phyloP scores from a whole-genome alignment of 306 rosid species.

The Cyclanthera cordifolia region DNA sequence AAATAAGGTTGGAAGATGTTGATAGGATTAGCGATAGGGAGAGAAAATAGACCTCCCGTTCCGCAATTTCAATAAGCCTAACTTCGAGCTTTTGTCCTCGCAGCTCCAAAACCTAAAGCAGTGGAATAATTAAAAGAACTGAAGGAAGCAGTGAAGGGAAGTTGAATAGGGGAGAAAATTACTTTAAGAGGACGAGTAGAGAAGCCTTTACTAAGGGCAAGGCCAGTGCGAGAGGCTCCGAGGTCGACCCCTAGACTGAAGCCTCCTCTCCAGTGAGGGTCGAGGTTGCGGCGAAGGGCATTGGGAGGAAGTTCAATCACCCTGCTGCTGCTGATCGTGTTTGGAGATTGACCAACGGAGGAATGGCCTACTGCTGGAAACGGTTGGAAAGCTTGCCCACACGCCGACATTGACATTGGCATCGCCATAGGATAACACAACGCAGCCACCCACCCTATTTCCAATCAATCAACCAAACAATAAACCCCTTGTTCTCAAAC shows the following conservation, averaged over 20 bases:
- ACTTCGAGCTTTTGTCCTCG: constrained; percentile 79
- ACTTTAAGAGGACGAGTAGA: constrained; percentile 63
- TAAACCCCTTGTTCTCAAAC: no score
- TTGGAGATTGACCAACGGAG: background rate
- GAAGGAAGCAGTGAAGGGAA: no score
- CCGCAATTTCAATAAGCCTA: constrained; percentile 56
- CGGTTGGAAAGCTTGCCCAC: background rate
- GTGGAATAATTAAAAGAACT: no score
- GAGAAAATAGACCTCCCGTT: constrained; percentile 32
- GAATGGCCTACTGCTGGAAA: background rate
- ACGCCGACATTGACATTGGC: background rate
- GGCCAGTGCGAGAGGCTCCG: constrained; percentile 74
- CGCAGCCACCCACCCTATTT: no score
- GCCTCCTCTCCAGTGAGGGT: constrained; percentile 71
- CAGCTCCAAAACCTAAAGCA: constrained; percentile 58
- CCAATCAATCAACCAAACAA: no score
- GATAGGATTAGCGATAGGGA: background rate
- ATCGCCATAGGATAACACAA: no score
- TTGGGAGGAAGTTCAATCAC: constrained; percentile 56
- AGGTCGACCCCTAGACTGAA: constrained; percentile 80
- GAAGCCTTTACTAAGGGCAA: constrained; percentile 87
- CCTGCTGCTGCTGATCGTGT: constrained; percentile 6
- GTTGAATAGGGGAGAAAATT: background rate
- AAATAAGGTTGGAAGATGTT: background rate
- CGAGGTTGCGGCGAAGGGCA: constrained; percentile 51